phyloP scores from a whole-genome alignment of 208 protist genomes.

The Crithidia sp. region DNA sequence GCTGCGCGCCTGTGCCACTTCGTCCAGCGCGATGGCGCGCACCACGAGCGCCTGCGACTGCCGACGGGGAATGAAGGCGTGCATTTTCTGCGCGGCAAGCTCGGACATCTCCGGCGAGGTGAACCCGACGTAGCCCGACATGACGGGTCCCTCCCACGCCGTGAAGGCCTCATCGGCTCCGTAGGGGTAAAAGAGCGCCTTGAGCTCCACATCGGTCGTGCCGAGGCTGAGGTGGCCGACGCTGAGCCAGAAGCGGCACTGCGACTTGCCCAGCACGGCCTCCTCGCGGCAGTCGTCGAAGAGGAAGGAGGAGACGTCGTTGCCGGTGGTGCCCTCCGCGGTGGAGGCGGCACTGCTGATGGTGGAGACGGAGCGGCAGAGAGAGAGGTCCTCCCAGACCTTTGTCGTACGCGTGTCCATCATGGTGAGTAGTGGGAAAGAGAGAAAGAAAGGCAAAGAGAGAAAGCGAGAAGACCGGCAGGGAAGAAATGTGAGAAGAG shows the following conservation, averaged over 20 bases:
- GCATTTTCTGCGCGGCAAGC: slow-evolving; percentile 76
- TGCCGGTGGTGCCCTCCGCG: slow-evolving; percentile 70
- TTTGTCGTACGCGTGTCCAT: slow-evolving; percentile 3
- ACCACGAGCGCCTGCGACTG: slow-evolving; percentile 73
- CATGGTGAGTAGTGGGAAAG: neutral
- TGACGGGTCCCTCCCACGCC: slow-evolving; percentile 35
- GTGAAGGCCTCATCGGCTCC: slow-evolving; percentile 83
- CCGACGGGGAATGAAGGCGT: slow-evolving; percentile 80
- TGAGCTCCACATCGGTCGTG: slow-evolving; percentile 60
- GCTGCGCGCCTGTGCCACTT: slow-evolving; percentile 49
- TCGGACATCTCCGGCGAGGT: slow-evolving; percentile 66
- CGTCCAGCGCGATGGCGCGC: slow-evolving; percentile 45
- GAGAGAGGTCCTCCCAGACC: slow-evolving; percentile 26
- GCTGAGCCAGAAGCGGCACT: slow-evolving; percentile 67
- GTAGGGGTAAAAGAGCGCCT: slow-evolving; percentile 86
- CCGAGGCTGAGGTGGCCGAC: slow-evolving; percentile 57
- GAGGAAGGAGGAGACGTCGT: slow-evolving; percentile 73
- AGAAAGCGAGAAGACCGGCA: neutral
- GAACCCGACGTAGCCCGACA: slow-evolving; percentile 83
- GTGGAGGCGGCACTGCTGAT: slow-evolving; percentile 64
- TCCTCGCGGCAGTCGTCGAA: slow-evolving; percentile 52
- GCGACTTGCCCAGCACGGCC: slow-evolving; percentile 16
- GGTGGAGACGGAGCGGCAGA: slow-evolving; percentile 31
- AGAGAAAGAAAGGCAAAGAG: neutral
- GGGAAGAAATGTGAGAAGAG: neutral